Evolutionary conservation across 164 flowering plant species (phyloP).

Genomic region (Hamamelis virginiana): DNA sequence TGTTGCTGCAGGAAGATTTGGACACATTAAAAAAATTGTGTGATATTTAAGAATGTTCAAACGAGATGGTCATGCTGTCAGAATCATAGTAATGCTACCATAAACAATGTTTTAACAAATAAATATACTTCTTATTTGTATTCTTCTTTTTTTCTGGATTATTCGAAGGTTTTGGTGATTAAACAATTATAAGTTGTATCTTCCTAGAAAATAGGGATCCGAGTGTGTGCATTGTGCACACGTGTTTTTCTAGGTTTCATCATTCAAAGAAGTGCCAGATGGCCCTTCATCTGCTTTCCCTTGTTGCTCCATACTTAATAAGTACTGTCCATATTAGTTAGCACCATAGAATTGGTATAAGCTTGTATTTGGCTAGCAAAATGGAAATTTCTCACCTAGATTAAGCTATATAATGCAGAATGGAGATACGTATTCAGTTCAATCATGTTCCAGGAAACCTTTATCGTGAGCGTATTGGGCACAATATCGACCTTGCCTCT

Average conservation of each 20-base stretch:
- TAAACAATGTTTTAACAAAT: not conserved
- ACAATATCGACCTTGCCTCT: conserved; percentile 41
- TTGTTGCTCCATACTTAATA: not conserved
- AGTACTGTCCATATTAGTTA: not conserved
- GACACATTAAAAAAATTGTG: not conserved
- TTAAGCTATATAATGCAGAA: conserved; percentile 30
- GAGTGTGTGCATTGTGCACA: not conserved
- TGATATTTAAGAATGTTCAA: no score
- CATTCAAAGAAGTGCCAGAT: not conserved
- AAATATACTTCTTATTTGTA: not conserved
- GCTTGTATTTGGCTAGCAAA: not conserved
- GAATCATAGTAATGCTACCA: no score
- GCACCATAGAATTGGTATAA: not conserved
- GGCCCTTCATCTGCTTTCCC: not conserved
- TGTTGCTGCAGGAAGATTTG: not conserved
- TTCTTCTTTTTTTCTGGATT: no score
- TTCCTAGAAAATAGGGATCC: not conserved
- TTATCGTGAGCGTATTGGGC: conserved; percentile 48
- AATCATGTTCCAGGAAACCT: conserved; percentile 58
- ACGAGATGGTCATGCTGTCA: no score
- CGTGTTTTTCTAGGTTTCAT: not conserved
- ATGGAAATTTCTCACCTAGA: not conserved
- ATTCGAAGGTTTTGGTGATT: not conserved
- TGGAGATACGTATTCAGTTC: conserved; percentile 64
- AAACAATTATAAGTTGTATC: not conserved